phyloP scores from a whole-genome alignment of 805 yeast genomes.

The Cyberlindnera mississippiensis region DNA sequence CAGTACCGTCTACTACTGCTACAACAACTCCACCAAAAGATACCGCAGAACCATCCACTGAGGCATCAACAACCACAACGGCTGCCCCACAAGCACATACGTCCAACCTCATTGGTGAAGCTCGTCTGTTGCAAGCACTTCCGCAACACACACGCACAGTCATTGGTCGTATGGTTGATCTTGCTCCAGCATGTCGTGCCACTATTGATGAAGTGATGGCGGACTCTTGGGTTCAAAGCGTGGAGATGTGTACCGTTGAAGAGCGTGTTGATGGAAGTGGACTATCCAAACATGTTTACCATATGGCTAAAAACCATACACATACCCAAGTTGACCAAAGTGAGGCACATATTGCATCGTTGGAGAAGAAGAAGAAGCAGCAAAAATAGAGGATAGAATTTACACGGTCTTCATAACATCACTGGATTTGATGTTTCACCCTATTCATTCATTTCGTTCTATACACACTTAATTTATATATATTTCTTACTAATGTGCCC shows the following conservation, averaged over 20 bases:
- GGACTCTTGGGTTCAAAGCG: slow-evolving; percentile 63
- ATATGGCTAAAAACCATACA: slow-evolving; percentile 56
- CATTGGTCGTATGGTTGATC: slow-evolving; percentile 71
- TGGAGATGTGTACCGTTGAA: slow-evolving; percentile 67
- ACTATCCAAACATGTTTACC: slow-evolving; percentile 31
- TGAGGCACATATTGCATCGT: slow-evolving; percentile 92
- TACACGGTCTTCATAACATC: too few species aligned
- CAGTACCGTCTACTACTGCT: slow-evolving; percentile 3
- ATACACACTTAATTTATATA: too few species aligned
- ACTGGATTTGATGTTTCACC: too few species aligned
- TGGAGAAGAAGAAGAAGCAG: slow-evolving; percentile 73
- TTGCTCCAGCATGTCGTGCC: slow-evolving; percentile 83
- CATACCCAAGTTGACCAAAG: slow-evolving; percentile 91
- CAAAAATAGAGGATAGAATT: slow-evolving; percentile 1
- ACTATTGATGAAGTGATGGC: slow-evolving; percentile 74
- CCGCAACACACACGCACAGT: slow-evolving; percentile 66
- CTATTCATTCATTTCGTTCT: too few species aligned
- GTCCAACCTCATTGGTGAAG: slow-evolving; percentile 65
- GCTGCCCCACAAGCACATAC: slow-evolving; percentile 44
- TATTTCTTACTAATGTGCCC: too few species aligned
- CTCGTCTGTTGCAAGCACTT: slow-evolving; percentile 62
- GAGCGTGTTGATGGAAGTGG: slow-evolving; percentile 37
- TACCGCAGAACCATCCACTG: slow-evolving; percentile 24
- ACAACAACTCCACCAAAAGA: slow-evolving; percentile 28
- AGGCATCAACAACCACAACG: slow-evolving; percentile 19